Evolutionary conservation across 345 rosid genomes (phyloP).

Genomic region (Geranium brycei): DNA sequence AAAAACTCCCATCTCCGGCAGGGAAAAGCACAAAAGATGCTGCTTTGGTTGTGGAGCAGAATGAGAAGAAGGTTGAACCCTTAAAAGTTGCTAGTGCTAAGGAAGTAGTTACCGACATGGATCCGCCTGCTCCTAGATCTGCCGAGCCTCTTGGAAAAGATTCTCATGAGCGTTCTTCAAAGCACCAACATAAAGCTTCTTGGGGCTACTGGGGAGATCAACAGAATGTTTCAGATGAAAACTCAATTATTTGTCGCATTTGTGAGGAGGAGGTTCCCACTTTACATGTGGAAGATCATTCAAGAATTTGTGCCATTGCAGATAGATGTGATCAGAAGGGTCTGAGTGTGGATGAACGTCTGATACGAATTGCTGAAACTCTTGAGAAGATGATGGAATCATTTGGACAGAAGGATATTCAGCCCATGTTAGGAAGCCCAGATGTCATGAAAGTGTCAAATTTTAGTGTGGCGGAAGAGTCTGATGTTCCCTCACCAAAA

Average conservation of each 20-base stretch:
- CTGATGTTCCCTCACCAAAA: slow-evolving; percentile 81
- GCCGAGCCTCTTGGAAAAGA: slow-evolving; percentile 48
- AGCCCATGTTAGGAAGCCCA: slow-evolving; percentile 62
- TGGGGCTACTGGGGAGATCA: slow-evolving; percentile 98
- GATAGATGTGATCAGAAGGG: slow-evolving; percentile 92
- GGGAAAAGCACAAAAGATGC: slow-evolving; percentile 46
- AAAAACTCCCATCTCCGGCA: slow-evolving; percentile 72
- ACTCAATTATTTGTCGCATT: slow-evolving; percentile 90
- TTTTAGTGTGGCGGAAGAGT: slow-evolving; percentile 79
- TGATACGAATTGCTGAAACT: slow-evolving; percentile 64
- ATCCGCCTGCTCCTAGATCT: slow-evolving; percentile 25
- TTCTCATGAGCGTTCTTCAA: slow-evolving; percentile 45
- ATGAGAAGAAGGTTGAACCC: slow-evolving; percentile 42
- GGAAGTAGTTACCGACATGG: slow-evolving; percentile 32
- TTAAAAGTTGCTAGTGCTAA: slow-evolving; percentile 20
- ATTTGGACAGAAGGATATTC: slow-evolving; percentile 59
- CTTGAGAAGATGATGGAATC: slow-evolving; percentile 86
- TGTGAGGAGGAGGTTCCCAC: slow-evolving; percentile 98
- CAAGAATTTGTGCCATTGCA: slow-evolving; percentile 84
- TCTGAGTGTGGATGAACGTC: slow-evolving; percentile 75
- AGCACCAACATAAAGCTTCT: slow-evolving; percentile 77
- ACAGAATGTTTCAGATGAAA: slow-evolving; percentile 51
- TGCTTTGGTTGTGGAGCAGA: slow-evolving; percentile 35
- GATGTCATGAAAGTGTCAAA: slow-evolving; percentile 80
- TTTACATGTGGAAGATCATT: slow-evolving; percentile 84